These are phyloP conservation scores for Coemansia sp. DNA, from an alignment of 192 early-diverging fungal species.

Conservation along the genomic window DNA sequence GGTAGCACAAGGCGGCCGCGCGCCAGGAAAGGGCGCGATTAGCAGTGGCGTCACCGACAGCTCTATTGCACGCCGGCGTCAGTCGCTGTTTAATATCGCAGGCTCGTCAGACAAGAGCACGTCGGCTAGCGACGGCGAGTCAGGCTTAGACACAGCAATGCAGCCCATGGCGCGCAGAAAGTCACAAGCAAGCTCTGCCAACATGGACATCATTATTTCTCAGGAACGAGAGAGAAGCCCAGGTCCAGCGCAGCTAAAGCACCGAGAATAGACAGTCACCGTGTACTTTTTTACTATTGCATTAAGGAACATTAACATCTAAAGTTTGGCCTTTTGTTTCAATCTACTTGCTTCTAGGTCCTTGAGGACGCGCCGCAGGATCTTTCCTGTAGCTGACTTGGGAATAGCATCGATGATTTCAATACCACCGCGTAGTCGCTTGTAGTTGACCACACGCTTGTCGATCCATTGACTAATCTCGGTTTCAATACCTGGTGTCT, in stretches of 20 bases:
- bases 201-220: constrained; percentile 3
- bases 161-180: neutral
- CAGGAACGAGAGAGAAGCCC: constrained; percentile 2
- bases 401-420: constrained; percentile 70
- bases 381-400: constrained; percentile 82
- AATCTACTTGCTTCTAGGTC: constrained; percentile 26
- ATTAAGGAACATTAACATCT: constrained; percentile 1
- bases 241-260: constrained; percentile 2
- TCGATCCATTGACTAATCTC: constrained; percentile 60
- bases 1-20: neutral
- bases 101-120: neutral
- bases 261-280: neutral
- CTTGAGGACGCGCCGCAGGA: constrained; percentile 69
- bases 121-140: constrained; percentile 7
- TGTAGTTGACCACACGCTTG: constrained; percentile 67
- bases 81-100: constrained; percentile 4
- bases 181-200: neutral
- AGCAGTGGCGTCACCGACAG: constrained; percentile 11
- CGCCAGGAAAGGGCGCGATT: constrained; percentile 8
- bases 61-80: constrained; percentile 24
- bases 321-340: constrained; percentile 24
- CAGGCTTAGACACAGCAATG: neutral
- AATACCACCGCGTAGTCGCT: constrained; percentile 79
- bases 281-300: neutral
- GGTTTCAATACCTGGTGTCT: constrained; percentile 33